These are phyloP conservation scores for Ustulina deusta DNA, from an alignment of 2,329 filamentous ascomycete genomes.

Conservation along the genomic window DNA sequence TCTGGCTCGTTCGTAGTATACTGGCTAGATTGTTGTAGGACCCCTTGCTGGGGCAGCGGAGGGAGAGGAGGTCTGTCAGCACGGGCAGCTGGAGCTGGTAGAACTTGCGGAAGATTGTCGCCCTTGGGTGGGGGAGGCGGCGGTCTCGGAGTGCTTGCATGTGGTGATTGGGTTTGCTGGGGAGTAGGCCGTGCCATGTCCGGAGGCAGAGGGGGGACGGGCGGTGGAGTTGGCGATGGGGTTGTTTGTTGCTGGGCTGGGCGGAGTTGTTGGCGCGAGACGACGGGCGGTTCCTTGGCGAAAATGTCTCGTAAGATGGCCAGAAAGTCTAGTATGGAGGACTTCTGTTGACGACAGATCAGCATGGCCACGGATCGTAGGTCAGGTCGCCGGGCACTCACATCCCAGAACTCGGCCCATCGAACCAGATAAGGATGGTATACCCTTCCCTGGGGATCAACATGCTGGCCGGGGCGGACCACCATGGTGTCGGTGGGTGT, in stretches of 20 bases:
- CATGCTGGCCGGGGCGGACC: constrained; percentile 92
- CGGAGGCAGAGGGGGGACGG: constrained; percentile 78
- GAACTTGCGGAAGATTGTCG: constrained; percentile 46
- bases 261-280: constrained; percentile 73
- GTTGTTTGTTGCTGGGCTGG: constrained; percentile 53
- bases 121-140: constrained; percentile 69
- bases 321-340: constrained; percentile 84
- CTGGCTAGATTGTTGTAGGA: constrained; percentile 46
- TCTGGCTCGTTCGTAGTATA: constrained; percentile 38
- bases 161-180: constrained; percentile 52
- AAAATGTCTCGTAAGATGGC: constrained; percentile 87
- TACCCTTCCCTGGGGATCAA: constrained; percentile 90
- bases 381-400: constrained; percentile 60
- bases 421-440: constrained; percentile 96
- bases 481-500: constrained; percentile 89
- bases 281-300: constrained; percentile 92
- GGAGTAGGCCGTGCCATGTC: constrained; percentile 65
- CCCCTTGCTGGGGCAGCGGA: constrained; percentile 51
- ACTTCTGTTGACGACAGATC: constrained; percentile 68
- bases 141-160: constrained; percentile 52
- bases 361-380: background rate
- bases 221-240: constrained; percentile 67
- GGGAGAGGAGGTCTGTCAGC: constrained; percentile 51
- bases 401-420: constrained; percentile 92
- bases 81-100: constrained; percentile 52